Evolutionary conservation across 768 basidiomycete species (phyloP).

Genomic region (Leccinum aurantiacum): DNA sequence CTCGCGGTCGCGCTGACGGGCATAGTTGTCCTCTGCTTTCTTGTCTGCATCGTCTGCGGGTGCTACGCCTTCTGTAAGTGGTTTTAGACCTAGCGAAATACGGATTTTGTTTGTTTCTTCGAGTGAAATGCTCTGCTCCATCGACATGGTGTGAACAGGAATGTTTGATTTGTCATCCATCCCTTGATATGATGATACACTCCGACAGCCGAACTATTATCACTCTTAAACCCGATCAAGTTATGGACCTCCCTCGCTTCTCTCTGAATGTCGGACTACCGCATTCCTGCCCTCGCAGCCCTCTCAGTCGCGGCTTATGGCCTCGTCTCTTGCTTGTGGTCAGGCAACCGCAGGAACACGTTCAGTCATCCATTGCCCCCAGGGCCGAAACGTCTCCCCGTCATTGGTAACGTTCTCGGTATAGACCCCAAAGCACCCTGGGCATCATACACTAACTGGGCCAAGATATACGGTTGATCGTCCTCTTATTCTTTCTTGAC

Average conservation of each 20-base stretch:
- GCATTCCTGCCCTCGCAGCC: slow-evolving; percentile 12
- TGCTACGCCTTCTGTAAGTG: slow-evolving; percentile 78
- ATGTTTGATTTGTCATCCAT: slow-evolving; percentile 13
- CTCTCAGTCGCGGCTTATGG: slow-evolving; percentile 7
- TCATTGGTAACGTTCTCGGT: slow-evolving; percentile 32
- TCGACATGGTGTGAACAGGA: slow-evolving; percentile 45
- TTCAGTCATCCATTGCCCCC: slow-evolving; percentile 39
- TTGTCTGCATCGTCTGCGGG: slow-evolving; percentile 76
- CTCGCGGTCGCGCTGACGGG: slow-evolving; percentile 66
- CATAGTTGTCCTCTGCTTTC: slow-evolving; percentile 85
- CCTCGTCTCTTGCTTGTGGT: slow-evolving; percentile 5
- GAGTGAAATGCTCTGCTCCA: slow-evolving; percentile 88
- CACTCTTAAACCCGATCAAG: background rate
- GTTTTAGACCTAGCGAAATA: slow-evolving; percentile 89
- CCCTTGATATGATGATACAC: background rate
- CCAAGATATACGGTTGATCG: slow-evolving; percentile 28
- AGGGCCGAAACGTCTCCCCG: slow-evolving; percentile 49
- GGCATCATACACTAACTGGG: slow-evolving; percentile 35
- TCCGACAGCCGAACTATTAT: slow-evolving; percentile 5
- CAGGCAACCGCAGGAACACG: slow-evolving; percentile 1
- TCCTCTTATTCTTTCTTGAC: slow-evolving; percentile 6
- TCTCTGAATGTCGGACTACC: slow-evolving; percentile 11
- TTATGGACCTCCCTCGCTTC: background rate
- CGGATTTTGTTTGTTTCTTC: slow-evolving; percentile 97
- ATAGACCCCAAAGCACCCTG: slow-evolving; percentile 31